Conservation (phyloP, 73 alveolate species). For the Halteria grandinella region DNA sequence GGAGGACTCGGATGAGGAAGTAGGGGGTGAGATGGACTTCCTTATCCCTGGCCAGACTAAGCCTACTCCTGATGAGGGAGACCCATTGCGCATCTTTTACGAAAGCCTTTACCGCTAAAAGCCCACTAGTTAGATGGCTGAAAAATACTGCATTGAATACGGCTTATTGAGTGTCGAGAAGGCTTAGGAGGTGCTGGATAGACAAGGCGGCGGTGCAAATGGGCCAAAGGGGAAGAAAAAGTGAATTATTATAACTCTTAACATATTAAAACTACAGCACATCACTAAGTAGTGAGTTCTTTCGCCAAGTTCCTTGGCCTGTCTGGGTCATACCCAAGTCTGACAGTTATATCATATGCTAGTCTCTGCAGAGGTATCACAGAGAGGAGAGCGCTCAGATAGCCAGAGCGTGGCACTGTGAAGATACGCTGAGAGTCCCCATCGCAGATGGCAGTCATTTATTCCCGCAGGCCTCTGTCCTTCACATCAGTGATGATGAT, state of each 20-base stretch:
- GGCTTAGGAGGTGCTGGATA: too few relatives aligned
- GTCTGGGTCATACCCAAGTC: conserved; percentile 87
- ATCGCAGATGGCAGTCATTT: background rate
- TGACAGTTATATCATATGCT: conserved; percentile 83
- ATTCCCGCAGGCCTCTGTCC: conserved; percentile 21
- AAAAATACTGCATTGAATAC: too few relatives aligned
- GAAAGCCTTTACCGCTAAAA: too few relatives aligned
- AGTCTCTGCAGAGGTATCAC: conserved; percentile 89
- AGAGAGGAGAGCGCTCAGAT: conserved; percentile 84
- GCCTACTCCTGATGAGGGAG: too few relatives aligned
- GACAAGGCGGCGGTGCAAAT: too few relatives aligned
- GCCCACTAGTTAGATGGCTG: too few relatives aligned
- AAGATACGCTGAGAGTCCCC: conserved; percentile 21
- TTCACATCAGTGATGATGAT: conserved; percentile 42
- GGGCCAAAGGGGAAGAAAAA: too few relatives aligned
- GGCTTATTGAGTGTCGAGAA: too few relatives aligned
- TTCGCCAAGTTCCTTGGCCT: conserved; percentile 92
- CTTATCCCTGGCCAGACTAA: too few relatives aligned
- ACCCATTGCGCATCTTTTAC: too few relatives aligned
- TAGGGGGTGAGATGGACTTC: too few relatives aligned
- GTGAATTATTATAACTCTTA: background rate
- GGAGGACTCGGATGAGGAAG: too few relatives aligned
- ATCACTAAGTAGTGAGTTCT: conserved; percentile 79
- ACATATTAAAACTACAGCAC: background rate
- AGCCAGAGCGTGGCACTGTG: conserved; percentile 66